These are phyloP conservation scores for Amphicarpaea edgeworthii DNA, from an alignment of 306 rosid species.

Conservation along the genomic window DNA sequence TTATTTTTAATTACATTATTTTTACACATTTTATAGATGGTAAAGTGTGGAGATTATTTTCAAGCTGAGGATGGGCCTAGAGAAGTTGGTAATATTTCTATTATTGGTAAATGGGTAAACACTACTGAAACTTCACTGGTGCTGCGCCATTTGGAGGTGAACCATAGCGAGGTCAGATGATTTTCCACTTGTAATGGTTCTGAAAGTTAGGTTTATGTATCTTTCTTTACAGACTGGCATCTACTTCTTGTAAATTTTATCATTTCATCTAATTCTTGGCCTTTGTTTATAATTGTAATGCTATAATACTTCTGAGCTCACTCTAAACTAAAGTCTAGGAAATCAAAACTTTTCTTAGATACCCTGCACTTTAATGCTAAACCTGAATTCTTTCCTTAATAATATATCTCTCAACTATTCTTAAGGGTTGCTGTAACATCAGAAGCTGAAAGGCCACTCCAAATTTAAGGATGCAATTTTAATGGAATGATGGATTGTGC, in stretches of 20 bases:
- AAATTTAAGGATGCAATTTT: background rate
- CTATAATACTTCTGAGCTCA: conserved; percentile 9
- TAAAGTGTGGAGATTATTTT: conserved; percentile 92
- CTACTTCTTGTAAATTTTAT: conserved; percentile 15
- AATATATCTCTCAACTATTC: background rate
- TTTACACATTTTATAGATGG: conserved; percentile 50
- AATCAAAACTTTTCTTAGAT: conserved; percentile 8
- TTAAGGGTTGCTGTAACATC: background rate
- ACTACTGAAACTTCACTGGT: conserved; percentile 67
- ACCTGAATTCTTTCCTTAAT: conserved; percentile 14
- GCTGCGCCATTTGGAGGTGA: conserved; percentile 79
- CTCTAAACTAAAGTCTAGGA: conserved; percentile 27
- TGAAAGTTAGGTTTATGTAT: conserved; percentile 17
- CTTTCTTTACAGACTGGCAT: conserved; percentile 34
- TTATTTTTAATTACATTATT: background rate
- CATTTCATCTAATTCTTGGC: conserved; percentile 3
- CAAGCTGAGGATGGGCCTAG: conserved; percentile 92
- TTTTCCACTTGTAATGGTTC: conserved; percentile 16
- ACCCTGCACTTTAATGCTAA: conserved; percentile 16
- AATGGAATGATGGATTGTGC: conserved; percentile 22
- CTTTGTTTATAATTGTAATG: conserved; percentile 6
- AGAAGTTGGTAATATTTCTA: conserved; percentile 78
- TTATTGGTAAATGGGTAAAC: conserved; percentile 72
- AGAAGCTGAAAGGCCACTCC: conserved; percentile 4
- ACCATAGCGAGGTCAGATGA: conserved; percentile 68